Evolutionary conservation across 169 alveolate genomes (phyloP).

Genomic region (Sarcocystis neurona): DNA sequence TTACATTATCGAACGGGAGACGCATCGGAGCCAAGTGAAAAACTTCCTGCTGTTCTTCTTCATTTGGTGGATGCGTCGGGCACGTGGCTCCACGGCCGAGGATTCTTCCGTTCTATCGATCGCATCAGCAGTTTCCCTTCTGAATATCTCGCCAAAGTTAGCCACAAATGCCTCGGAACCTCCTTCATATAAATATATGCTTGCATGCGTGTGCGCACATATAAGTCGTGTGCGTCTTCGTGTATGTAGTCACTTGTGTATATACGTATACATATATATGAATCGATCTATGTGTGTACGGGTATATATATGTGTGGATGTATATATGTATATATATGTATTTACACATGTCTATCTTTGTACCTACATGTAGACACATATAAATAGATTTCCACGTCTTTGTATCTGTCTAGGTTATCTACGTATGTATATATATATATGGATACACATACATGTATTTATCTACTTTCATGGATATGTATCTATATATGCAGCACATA

Average conservation of each 20-base stretch:
- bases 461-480: no score
- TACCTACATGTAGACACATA: no score
- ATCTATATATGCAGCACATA: no score
- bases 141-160: no score
- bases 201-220: no score
- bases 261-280: not conserved
- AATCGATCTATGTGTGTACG: not conserved
- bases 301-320: not conserved
- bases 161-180: no score
- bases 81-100: slow-evolving; percentile 3
- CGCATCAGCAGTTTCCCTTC: not conserved
- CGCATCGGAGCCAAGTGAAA: not conserved
- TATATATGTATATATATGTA: not conserved
- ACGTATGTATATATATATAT: no score
- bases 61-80: not conserved
- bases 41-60: not conserved
- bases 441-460: no score
- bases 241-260: not conserved
- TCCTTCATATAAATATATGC: no score
- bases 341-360: no score
- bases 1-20: not conserved
- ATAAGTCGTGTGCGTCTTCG: not conserved
- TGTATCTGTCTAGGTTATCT: no score
- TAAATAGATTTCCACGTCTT: no score
- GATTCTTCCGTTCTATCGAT: not conserved